These are phyloP conservation scores for Trametes punicea DNA, from an alignment of 768 basidiomycete genomes.

Conservation along the genomic window DNA sequence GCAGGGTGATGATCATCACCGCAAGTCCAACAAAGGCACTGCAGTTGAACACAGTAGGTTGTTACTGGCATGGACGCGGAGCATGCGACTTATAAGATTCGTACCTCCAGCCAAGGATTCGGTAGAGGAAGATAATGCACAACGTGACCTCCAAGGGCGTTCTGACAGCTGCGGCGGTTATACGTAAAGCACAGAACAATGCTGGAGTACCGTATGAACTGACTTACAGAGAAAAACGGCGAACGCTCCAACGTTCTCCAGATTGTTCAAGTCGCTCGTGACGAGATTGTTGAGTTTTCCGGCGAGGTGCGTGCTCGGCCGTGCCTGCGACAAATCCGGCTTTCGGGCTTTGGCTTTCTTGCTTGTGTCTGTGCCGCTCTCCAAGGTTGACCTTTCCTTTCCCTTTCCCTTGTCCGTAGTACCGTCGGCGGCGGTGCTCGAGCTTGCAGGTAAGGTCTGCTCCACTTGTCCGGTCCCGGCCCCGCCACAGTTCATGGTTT, in stretches of 20 bases:
- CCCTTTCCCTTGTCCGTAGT: not conserved
- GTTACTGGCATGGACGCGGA: too few relatives aligned
- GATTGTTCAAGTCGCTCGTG: conserved; percentile 50
- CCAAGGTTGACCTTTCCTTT: conserved; percentile 3
- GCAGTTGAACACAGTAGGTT: too few relatives aligned
- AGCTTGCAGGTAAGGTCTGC: not conserved
- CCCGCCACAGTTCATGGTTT: not conserved
- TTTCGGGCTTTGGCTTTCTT: not conserved
- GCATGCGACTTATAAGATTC: conserved; percentile 36
- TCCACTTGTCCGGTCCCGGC: conserved; percentile 8
- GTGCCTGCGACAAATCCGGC: not conserved
- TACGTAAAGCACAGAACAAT: too few relatives aligned
- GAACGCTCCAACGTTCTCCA: conserved; percentile 4
- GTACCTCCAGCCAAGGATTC: conserved; percentile 45
- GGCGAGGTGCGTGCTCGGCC: conserved; percentile 45
- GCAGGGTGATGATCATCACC: conserved; percentile 38
- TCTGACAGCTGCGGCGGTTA: too few relatives aligned
- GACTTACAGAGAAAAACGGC: conserved; percentile 30
- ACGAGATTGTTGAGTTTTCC: conserved; percentile 80
- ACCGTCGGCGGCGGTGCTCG: conserved; percentile 3
- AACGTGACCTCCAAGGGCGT: conserved; percentile 21
- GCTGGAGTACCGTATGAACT: too few relatives aligned
- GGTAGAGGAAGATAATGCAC: conserved; percentile 38
- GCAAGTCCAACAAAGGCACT: conserved; percentile 35
- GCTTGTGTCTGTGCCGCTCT: not conserved